Evolutionary conservation across 768 basidiomycete species (phyloP).

Genomic region (Pleurotus sapidus): DNA sequence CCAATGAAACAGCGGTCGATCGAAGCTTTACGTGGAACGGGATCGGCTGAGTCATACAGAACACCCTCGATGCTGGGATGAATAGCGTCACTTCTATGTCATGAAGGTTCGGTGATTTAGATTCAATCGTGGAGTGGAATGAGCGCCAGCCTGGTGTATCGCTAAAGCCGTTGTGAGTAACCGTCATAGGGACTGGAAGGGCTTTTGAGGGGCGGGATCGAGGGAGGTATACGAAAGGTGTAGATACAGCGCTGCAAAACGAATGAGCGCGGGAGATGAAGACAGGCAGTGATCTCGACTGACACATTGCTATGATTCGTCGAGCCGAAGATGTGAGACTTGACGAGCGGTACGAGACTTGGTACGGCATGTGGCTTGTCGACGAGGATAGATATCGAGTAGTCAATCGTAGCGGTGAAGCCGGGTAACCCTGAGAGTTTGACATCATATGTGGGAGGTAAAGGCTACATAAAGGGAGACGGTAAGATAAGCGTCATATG

Average conservation of each 20-base stretch:
- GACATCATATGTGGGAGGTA: constrained; percentile 70
- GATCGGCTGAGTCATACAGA: constrained; percentile 54
- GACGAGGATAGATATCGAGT: constrained; percentile 52
- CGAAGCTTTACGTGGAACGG: constrained; percentile 66
- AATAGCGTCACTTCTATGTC: constrained; percentile 38
- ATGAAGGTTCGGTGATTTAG: constrained; percentile 34
- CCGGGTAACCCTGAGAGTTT: constrained; percentile 72
- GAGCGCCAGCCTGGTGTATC: constrained; percentile 48
- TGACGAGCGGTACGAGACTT: constrained; percentile 31
- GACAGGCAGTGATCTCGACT: constrained; percentile 14
- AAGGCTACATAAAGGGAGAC: constrained; percentile 40
- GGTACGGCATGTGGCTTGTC: constrained; percentile 44
- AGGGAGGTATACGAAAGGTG: constrained; percentile 63
- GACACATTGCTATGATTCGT: constrained; percentile 43
- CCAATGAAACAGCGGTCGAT: constrained; percentile 53
- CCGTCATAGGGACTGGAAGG: constrained; percentile 43
- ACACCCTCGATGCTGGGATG: constrained; percentile 57
- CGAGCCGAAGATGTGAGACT: constrained; percentile 50
- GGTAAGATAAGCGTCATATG: constrained; percentile 2
- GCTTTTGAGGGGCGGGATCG: constrained; percentile 58
- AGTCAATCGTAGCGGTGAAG: constrained; percentile 64
- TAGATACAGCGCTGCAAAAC: constrained; percentile 45
- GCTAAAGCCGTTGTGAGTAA: constrained; percentile 35
- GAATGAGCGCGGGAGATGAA: background rate
- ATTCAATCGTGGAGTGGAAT: constrained; percentile 36